Conservation (phyloP, 768 basidiomycete species). For the Termitomyces sp. region DNA sequence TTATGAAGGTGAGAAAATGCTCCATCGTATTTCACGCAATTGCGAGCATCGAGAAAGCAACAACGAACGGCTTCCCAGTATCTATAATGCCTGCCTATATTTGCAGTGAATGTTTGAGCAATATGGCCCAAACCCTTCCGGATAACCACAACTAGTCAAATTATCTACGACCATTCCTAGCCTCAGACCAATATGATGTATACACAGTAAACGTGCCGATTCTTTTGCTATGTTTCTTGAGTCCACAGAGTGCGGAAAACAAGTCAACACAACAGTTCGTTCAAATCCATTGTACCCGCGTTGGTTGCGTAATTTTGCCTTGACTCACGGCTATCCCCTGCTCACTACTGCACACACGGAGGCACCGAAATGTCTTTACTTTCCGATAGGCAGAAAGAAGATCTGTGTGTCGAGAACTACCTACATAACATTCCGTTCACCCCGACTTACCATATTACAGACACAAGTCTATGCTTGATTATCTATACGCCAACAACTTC, state of each 20-base stretch:
- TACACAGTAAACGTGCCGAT: neutral
- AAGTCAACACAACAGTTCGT: constrained; percentile 13
- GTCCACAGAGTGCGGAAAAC: constrained; percentile 4
- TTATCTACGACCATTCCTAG: neutral
- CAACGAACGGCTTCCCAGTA: neutral
- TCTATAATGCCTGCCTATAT: neutral
- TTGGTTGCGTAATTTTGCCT: constrained; percentile 12
- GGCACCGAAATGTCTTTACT: constrained; percentile 23
- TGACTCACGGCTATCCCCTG: neutral
- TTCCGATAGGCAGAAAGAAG: constrained; percentile 28
- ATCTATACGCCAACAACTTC: constrained; percentile 64
- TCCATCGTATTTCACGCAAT: neutral
- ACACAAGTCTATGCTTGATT: constrained; percentile 79
- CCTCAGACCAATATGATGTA: neutral
- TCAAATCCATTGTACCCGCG: neutral
- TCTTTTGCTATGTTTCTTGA: neutral
- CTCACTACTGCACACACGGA: neutral
- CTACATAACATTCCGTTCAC: neutral
- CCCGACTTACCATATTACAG: constrained; percentile 27
- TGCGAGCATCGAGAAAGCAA: neutral
- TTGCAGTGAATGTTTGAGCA: neutral
- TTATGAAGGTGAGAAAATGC: neutral
- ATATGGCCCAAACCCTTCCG: neutral
- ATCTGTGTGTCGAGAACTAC: constrained; percentile 20
- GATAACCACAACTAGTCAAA: neutral